Base-by-base conservation (phyloP, 352 stramenopile species). In the Phytophthora pinifolia region DNA sequence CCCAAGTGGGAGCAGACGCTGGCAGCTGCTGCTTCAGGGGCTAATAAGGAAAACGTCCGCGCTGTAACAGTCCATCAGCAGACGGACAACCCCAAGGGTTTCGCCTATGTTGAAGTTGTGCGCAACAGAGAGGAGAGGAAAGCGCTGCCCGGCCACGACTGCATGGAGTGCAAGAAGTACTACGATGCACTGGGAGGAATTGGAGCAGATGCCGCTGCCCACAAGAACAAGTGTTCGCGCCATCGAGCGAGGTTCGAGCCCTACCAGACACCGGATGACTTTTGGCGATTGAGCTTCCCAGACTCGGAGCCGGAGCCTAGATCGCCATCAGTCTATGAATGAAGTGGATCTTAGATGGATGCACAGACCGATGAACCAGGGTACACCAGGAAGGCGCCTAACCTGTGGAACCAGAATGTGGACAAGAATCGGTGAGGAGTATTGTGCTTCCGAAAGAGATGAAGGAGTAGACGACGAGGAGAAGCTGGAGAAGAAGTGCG, bases 221-320 rank as follows among this genome's bases (percentile, higher is more conserved):
- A 84, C 15, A 83, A 83, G 55, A 55, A 65, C 49, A 73, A 67
- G 31, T 94, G 83, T 51, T 94, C 83, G 27, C 79, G 83, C 7
- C 83, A 94, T 59, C 83, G 83, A 12, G 83, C 83, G 7, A 67
- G 76, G 42, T 88, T 79, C 30, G 67, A 89, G 43, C 81, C 77
- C 18, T 88, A 88, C 56, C 64, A 89, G 35, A 94, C 83, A n/a
- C 83, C 83, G 6, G 81, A 94, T 45, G 83, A 90, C 53, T 94
- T 93, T 50, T 94, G 83, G 83, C 70, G 81, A 18, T 59, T 94
- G 14, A 94, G 75, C 47, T 94, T 94, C 59, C 81, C 83, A 2
- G 83, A 94, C 50, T 92, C 80, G 7, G 55, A 56, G 27, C 46
- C 45, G 32, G 54, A 54, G 14, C 22, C 43, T 20, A 59, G 20